Evolutionary conservation across 331 rosid species (phyloP).

Genomic region (Spiraea crenata): DNA sequence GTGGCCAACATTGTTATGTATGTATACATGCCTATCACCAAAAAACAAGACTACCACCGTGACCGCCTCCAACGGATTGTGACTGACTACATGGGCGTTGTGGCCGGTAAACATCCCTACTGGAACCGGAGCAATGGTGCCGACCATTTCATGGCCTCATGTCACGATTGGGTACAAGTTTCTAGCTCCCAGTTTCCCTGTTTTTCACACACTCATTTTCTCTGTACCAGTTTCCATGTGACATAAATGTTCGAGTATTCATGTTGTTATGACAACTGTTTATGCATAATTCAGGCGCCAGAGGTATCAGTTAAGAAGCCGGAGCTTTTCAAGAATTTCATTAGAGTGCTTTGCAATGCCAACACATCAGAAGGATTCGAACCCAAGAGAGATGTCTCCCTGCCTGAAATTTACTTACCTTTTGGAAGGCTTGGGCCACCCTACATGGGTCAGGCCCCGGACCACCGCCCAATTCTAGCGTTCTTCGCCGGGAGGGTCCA

Average conservation of each 20-base stretch:
- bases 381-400: conserved; percentile 47
- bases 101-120: conserved; percentile 45
- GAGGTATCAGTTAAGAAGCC: conserved; percentile 38
- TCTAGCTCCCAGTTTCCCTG: neutral
- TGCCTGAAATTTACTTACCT: conserved; percentile 47
- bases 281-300: conserved; percentile 41
- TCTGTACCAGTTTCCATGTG: too few relatives aligned
- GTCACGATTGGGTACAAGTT: conserved; percentile 62
- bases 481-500: conserved; percentile 62
- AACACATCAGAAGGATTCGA: conserved; percentile 59
- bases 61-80: conserved; percentile 45
- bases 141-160: conserved; percentile 64
- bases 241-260: neutral
- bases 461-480: conserved; percentile 36
- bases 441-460: conserved; percentile 12
- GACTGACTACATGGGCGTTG: conserved; percentile 38
- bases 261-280: neutral
- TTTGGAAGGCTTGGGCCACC: conserved; percentile 37
- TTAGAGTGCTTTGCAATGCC: conserved; percentile 59
- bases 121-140: conserved; percentile 72
- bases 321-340: conserved; percentile 40
- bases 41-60: conserved; percentile 35
- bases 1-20: conserved; percentile 42
- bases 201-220: neutral
- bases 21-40: conserved; percentile 41